phyloP scores from a whole-genome alignment of 495 filamentous ascomycete species.

The Clohesyomyces aquaticus region DNA sequence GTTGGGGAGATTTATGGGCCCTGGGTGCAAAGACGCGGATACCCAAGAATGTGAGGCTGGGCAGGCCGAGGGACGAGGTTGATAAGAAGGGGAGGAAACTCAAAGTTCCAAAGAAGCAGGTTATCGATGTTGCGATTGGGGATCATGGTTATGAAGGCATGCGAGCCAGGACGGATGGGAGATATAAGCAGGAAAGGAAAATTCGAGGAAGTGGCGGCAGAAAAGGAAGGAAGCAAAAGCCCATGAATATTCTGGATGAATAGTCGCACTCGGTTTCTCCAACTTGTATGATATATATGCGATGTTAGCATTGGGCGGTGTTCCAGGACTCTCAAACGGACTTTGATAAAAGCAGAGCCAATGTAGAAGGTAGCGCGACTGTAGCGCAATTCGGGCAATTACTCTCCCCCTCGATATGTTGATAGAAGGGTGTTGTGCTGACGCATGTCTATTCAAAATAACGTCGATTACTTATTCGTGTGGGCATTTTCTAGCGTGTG shows the following conservation, averaged over 20 bases:
- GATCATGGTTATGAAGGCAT: constrained; percentile 37
- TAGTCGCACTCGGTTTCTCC: too few relatives aligned
- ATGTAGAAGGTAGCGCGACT: too few relatives aligned
- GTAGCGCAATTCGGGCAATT: too few relatives aligned
- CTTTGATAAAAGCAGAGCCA: too few relatives aligned
- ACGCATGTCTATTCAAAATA: too few relatives aligned
- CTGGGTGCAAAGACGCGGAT: constrained; percentile 88
- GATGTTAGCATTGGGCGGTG: constrained; percentile 12
- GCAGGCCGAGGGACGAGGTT: constrained; percentile 44
- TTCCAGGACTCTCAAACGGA: too few relatives aligned
- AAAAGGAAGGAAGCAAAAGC: constrained; percentile 46
- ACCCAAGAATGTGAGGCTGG: constrained; percentile 62
- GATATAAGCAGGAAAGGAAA: constrained; percentile 41
- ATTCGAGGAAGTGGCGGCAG: constrained; percentile 44
- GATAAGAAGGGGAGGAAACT: constrained; percentile 36
- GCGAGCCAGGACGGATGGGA: constrained; percentile 38
- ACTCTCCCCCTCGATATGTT: too few relatives aligned
- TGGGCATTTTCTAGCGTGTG: too few relatives aligned
- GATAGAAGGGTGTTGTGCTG: too few relatives aligned
- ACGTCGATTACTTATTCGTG: too few relatives aligned
- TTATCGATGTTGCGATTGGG: constrained; percentile 29
- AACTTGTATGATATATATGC: not conserved
- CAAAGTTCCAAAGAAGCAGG: constrained; percentile 36
- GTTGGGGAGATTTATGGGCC: constrained; percentile 95
- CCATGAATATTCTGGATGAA: constrained; percentile 22